These are phyloP conservation scores for Cordyceps tenuipes DNA, from an alignment of 2,329 filamentous ascomycete species.

Conservation along the genomic window DNA sequence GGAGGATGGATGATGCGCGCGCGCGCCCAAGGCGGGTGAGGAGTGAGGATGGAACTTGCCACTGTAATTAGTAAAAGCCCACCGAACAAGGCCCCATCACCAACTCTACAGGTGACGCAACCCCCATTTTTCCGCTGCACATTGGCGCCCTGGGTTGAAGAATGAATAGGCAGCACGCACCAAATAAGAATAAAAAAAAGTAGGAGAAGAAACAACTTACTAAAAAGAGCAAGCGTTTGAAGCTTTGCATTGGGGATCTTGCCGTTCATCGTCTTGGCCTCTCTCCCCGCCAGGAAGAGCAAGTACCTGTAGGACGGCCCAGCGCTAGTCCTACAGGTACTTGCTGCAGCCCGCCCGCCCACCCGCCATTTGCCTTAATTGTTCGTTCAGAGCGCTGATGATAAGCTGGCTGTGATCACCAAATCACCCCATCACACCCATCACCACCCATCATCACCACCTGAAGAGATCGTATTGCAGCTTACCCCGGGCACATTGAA, in stretches of 20 bases:
- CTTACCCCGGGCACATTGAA: background rate
- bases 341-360: too few species aligned
- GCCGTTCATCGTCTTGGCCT: too few species aligned
- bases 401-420: background rate
- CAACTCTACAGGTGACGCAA: background rate
- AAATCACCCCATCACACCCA: background rate
- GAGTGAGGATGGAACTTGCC: background rate
- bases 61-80: background rate
- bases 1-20: background rate
- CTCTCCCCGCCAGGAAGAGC: too few species aligned
- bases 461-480: too few species aligned
- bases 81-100: background rate
- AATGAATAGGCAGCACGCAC: too few species aligned
- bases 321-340: too few species aligned
- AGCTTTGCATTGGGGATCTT: background rate
- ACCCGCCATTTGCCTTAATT: too few species aligned
- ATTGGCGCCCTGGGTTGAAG: background rate
- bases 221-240: background rate
- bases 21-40: too few species aligned
- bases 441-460: too few species aligned
- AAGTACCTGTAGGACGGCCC: too few species aligned
- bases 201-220: too few species aligned
- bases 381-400: background rate
- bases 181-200: too few species aligned
- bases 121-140: background rate